Conservation (phyloP, 345 rosid genomes). For the Cardamine resedifolia region DNA sequence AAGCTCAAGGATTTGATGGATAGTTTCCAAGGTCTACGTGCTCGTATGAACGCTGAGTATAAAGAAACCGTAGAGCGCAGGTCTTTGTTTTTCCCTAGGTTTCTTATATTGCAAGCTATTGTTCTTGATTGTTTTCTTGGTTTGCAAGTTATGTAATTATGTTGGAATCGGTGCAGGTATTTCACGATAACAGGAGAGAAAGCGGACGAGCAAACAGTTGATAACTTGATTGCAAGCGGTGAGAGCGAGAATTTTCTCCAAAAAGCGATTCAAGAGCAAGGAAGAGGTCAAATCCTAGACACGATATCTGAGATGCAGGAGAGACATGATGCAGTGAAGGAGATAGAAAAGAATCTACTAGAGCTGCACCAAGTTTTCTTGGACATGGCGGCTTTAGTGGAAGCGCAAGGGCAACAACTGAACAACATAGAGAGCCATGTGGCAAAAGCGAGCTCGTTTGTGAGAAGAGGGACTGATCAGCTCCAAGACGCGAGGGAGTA, state of each 20-base stretch:
- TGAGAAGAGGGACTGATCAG: constrained; percentile 65
- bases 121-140: background rate
- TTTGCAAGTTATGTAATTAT: background rate
- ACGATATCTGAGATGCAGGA: constrained; percentile 86
- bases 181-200: constrained; percentile 75
- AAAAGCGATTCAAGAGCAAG: constrained; percentile 86
- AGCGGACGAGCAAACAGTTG: constrained; percentile 71
- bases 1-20: constrained; percentile 83
- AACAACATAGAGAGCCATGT: constrained; percentile 86
- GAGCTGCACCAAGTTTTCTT: constrained; percentile 87
- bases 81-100: background rate
- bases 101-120: constrained; percentile 15
- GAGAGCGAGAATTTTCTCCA: constrained; percentile 85
- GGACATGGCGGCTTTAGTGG: constrained; percentile 90
- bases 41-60: constrained; percentile 58
- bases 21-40: constrained; percentile 63
- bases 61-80: constrained; percentile 75
- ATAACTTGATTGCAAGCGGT: constrained; percentile 78
- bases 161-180: constrained; percentile 40
- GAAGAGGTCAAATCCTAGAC: constrained; percentile 79
- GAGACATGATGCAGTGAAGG: constrained; percentile 83
- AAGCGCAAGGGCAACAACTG: constrained; percentile 85
- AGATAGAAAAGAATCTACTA: constrained; percentile 76
- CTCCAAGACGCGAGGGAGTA: constrained; percentile 72
- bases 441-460: constrained; percentile 83